Evolutionary conservation across 148 eudicot genomes (phyloP), one percentile per base, ranked within the genome.

Genomic region (Dysphania ambrosioides): DNA sequence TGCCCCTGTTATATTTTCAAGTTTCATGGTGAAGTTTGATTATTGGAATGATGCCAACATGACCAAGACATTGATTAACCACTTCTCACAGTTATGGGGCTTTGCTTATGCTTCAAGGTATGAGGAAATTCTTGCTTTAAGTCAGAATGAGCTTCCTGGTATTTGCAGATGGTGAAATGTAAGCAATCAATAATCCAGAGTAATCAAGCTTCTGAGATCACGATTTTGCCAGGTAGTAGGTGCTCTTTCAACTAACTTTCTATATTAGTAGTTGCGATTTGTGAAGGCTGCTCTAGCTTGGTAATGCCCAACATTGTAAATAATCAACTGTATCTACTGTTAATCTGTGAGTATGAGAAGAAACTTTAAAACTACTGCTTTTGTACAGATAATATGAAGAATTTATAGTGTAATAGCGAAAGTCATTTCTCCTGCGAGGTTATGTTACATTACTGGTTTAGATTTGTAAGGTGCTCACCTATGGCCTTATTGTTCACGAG

Each of bases 71-170:
- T 62, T 79, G n/a, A 58, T 19, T 18, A 11, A 65, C 58, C 8
- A 26, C 15, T 9, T 36, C 38, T 16, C 85, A 85, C 91, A 94
- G 98, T 72, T 94, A 75, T 94, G 98, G 98, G 97, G 96, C 42
- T 94, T 94, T 71, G 97, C 88, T 35, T 86, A 94, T 84, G 85
- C 97, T 79, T 92, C 98, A 21, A 85, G 80, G 80, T 94, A 85
- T 16, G 91, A 92, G 65, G 97, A 92, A 81, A 75, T 81, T 77
- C 77, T 94, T 60, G 81, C 96, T 69, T 49, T 75, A 67, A 82
- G 86, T 83, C 85, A 87, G 79, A 83, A 86, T 71, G 96, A 91
- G 74, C 79, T 89, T 5, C 93, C 96, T 71, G 98, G 98, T 36
- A 92, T 94, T 53, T 86, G 92, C 79, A 74, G 91, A 44, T 86